phyloP scores from a whole-genome alignment of 257 asterid genomes.

The Orobanche coerulescens region DNA sequence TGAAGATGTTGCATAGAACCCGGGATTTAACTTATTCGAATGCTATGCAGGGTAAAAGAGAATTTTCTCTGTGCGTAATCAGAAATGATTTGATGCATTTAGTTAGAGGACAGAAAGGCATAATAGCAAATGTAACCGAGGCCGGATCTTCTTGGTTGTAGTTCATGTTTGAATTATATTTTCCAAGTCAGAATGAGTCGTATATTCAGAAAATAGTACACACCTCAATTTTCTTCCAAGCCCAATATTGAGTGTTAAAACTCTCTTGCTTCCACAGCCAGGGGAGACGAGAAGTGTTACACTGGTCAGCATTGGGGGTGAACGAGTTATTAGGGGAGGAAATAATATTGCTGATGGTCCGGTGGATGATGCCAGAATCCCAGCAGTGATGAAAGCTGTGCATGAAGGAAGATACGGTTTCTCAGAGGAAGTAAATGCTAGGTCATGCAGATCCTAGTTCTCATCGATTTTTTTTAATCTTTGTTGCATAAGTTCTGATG shows the following conservation, averaged over 20 bases:
- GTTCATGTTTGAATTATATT: slow-evolving; percentile 6
- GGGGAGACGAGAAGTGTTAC: slow-evolving; percentile 91
- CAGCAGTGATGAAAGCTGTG: slow-evolving; percentile 44
- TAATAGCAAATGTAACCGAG: slow-evolving; percentile 4
- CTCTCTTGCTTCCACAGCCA: slow-evolving; percentile 47
- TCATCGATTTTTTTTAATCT: not conserved
- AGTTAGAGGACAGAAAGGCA: not conserved
- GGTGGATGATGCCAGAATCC: slow-evolving; percentile 37
- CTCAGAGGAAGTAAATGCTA: slow-evolving; percentile 48
- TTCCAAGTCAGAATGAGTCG: not conserved
- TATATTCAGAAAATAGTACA: not conserved
- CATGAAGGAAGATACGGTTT: slow-evolving; percentile 40
- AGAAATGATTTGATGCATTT: slow-evolving; percentile 1
- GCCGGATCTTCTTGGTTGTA: not conserved
- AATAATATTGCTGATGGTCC: slow-evolving; percentile 66
- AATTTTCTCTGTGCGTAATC: not conserved
- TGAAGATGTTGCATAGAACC: not conserved
- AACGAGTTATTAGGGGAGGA: slow-evolving; percentile 77
- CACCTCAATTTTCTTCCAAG: slow-evolving; percentile 13
- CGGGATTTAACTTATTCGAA: not conserved
- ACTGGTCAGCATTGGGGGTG: slow-evolving; percentile 76
- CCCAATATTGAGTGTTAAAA: slow-evolving; percentile 9
- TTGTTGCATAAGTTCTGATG: slow-evolving; percentile 2
- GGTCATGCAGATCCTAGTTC: slow-evolving; percentile 34
- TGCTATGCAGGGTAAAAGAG: slow-evolving; percentile 8